Evolutionary conservation across 768 basidiomycete genomes (phyloP).

Genomic region (Psilocybe cyanescens): DNA sequence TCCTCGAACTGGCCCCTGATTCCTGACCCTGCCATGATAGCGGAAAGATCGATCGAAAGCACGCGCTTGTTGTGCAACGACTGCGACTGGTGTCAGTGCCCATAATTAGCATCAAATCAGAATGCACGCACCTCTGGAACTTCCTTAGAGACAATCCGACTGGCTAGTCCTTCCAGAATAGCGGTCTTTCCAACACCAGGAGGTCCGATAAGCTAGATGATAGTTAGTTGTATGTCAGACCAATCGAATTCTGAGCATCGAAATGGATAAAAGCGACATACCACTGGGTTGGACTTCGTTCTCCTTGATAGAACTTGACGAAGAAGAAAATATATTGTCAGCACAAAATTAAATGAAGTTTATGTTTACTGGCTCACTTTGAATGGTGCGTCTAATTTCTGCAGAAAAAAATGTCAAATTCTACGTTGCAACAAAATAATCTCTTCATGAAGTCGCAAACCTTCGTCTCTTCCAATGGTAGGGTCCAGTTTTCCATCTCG

Average conservation of each 20-base stretch:
- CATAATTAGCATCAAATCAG: neutral
- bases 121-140: slow-evolving; percentile 78
- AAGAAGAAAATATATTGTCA: neutral
- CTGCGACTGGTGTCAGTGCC: slow-evolving; percentile 35
- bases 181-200: slow-evolving; percentile 95
- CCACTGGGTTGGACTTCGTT: slow-evolving; percentile 93
- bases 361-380: slow-evolving; percentile 57
- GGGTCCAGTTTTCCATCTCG: slow-evolving; percentile 87
- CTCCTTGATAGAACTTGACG: slow-evolving; percentile 76
- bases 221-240: neutral
- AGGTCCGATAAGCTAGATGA: slow-evolving; percentile 70
- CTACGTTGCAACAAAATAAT: neutral
- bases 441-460: slow-evolving; percentile 32
- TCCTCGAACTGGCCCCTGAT: slow-evolving; percentile 94
- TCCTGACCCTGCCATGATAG: slow-evolving; percentile 87
- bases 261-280: slow-evolving; percentile 32
- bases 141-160: slow-evolving; percentile 84
- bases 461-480: slow-evolving; percentile 88
- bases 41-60: slow-evolving; percentile 81
- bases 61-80: slow-evolving; percentile 89
- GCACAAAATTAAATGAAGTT: neutral
- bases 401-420: neutral
- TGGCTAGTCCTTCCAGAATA: slow-evolving; percentile 88
- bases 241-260: neutral
- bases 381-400: slow-evolving; percentile 91